Percentiles rank a stretch among this genome's conserved stretches.
Evolutionary conservation across 139 green algal genomes (phyloP).

Genomic region (Asterochloris erici): DNA sequence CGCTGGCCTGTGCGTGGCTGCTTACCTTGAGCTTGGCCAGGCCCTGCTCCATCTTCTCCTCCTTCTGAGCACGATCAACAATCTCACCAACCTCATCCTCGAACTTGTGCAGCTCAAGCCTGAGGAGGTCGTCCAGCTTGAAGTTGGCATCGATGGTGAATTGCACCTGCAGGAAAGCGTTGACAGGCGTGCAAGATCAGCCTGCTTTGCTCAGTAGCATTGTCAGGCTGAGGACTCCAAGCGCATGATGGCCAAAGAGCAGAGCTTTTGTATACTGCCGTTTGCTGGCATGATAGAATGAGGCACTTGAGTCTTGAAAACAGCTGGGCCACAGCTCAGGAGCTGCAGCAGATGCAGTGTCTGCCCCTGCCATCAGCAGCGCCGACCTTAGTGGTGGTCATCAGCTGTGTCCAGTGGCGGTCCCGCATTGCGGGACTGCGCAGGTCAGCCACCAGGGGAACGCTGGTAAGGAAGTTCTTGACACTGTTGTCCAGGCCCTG

Average conservation of each 20-base stretch:
- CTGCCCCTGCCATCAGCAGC: neutral
- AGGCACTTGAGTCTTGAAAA: too few species aligned
- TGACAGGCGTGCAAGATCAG: too few species aligned
- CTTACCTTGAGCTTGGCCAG: slow-evolving; percentile 46
- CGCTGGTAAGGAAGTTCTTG: slow-evolving; percentile 76
- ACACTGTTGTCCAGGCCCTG: slow-evolving; percentile 79
- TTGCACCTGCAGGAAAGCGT: slow-evolving; percentile 45
- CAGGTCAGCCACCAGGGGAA: slow-evolving; percentile 87
- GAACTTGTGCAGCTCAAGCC: slow-evolving; percentile 87
- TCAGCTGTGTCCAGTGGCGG: slow-evolving; percentile 85
- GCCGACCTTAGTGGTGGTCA: slow-evolving; percentile 59
- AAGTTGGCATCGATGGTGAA: slow-evolving; percentile 81
- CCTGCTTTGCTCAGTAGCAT: too few species aligned
- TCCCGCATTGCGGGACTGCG: slow-evolving; percentile 86
- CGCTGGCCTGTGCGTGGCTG: too few species aligned
- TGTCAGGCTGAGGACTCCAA: too few species aligned
- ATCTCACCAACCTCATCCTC: slow-evolving; percentile 91
- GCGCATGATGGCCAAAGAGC: too few species aligned
- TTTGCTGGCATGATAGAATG: too few species aligned
- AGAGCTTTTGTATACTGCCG: too few species aligned
- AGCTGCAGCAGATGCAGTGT: too few species aligned
- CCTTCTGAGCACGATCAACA: slow-evolving; percentile 86
- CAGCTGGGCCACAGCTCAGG: too few species aligned
- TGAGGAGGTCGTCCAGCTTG: slow-evolving; percentile 80
- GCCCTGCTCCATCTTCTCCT: slow-evolving; percentile 55